These are phyloP conservation scores for Pleurotus eryngii DNA, from an alignment of 768 basidiomycete genomes.

Conservation along the genomic window DNA sequence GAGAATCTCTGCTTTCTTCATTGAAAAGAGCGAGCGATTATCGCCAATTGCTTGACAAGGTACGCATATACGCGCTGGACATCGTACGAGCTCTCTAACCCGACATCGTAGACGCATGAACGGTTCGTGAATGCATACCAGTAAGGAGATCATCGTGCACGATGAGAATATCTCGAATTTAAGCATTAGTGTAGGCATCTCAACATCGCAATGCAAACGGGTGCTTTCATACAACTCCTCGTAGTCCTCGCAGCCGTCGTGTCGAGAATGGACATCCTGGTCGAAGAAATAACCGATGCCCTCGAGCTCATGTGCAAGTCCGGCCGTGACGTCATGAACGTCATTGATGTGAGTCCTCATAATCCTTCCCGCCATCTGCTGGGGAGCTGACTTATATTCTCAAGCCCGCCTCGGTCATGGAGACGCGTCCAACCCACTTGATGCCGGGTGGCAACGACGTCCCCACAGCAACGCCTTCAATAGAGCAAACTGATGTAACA, in stretches of 20 bases:
- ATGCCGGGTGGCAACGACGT: too few species aligned
- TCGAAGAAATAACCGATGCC: conserved; percentile 39
- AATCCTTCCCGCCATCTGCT: too few species aligned
- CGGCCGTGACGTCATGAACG: not conserved
- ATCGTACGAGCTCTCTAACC: not conserved
- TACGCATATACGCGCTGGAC: conserved; percentile 13
- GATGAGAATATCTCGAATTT: not conserved
- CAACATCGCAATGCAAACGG: conserved; percentile 61
- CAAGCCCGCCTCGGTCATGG: too few species aligned
- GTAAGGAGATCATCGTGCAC: conserved; percentile 31
- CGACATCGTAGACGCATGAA: conserved; percentile 36
- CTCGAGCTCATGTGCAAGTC: conserved; percentile 19
- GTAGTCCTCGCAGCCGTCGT: conserved; percentile 58
- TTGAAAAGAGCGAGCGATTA: conserved; percentile 32
- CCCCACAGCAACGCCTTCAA: too few species aligned
- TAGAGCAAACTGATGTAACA: not conserved
- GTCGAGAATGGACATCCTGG: conserved; percentile 50
- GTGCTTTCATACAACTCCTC: conserved; percentile 70
- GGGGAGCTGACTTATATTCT: too few species aligned
- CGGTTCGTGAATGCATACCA: conserved; percentile 49
- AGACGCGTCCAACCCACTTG: too few species aligned
- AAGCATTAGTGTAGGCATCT: conserved; percentile 44
- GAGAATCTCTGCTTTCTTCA: conserved; percentile 27
- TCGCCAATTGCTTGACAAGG: conserved; percentile 44
- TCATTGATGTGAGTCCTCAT: conserved; percentile 6